phyloP scores from a whole-genome alignment of 352 stramenopile species.

The Phytophthora macrochlamydospora region DNA sequence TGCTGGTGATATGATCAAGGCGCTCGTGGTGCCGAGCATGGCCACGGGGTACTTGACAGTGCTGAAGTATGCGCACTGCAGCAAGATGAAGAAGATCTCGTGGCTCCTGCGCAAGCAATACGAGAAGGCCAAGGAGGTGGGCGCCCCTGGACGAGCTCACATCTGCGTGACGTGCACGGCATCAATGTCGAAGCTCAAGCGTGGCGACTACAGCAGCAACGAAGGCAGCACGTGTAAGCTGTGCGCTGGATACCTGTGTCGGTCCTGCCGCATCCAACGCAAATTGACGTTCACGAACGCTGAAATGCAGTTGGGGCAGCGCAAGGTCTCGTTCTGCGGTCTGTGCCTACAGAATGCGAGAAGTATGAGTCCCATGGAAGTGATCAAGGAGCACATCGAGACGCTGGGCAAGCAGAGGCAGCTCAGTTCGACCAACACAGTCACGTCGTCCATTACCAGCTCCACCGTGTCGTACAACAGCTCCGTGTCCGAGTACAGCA shows the following conservation, averaged over 20 bases:
- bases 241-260: constrained; percentile 40
- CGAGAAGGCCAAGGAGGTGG: constrained; percentile 16
- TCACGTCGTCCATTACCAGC: no score
- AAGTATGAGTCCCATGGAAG: constrained; percentile 22
- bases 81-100: constrained; percentile 39
- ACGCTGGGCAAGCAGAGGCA: not conserved
- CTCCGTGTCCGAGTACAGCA: not conserved
- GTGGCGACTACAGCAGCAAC: constrained; percentile 18
- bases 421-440: no score
- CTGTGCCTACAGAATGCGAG: constrained; percentile 29
- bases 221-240: constrained; percentile 35
- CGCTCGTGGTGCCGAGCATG: constrained; percentile 22
- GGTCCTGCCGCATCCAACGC: constrained; percentile 38
- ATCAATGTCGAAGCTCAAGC: constrained; percentile 16
- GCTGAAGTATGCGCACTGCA: constrained; percentile 37
- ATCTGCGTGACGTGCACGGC: constrained; percentile 32
- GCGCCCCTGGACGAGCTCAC: constrained; percentile 9
- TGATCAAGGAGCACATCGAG: constrained; percentile 12
- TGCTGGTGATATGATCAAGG: constrained; percentile 34
- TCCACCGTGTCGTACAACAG: no score
- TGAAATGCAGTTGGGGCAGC: constrained; percentile 25
- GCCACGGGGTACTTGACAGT: constrained; percentile 15
- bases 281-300: constrained; percentile 30
- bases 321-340: constrained; percentile 31
- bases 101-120: constrained; percentile 29